These are phyloP conservation scores for Auxenochlorella pyrenoidosa DNA, from an alignment of 139 green algal species.

Conservation along the genomic window DNA sequence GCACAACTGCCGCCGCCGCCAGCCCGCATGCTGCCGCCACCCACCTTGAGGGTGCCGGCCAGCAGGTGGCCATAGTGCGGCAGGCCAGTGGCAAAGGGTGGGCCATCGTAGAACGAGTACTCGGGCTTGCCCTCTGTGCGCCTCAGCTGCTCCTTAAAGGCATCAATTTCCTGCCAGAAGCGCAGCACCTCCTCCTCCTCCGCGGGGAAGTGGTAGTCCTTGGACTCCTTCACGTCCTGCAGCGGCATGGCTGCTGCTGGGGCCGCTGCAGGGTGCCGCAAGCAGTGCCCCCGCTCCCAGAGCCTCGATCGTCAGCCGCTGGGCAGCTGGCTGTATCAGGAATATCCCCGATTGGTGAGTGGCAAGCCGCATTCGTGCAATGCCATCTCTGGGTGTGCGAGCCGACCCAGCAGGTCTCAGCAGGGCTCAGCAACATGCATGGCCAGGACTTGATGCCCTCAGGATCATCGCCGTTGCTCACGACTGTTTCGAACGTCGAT, in stretches of 20 bases:
- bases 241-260: slow-evolving; percentile 25
- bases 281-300: neutral
- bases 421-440: neutral
- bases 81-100: slow-evolving; percentile 98
- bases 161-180: slow-evolving; percentile 87
- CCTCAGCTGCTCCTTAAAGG: slow-evolving; percentile 90
- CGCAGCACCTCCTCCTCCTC: slow-evolving; percentile 87
- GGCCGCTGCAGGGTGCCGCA: neutral
- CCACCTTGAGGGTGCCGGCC: slow-evolving; percentile 97
- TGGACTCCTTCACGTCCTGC: slow-evolving; percentile 72
- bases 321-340: neutral
- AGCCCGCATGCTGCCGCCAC: neutral
- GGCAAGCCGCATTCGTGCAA: neutral
- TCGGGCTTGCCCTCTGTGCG: slow-evolving; percentile 89
- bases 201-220: slow-evolving; percentile 85
- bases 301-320: neutral
- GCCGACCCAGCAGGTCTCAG: neutral
- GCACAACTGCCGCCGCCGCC: neutral
- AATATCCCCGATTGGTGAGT: neutral
- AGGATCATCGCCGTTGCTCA: neutral
- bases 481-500: neutral
- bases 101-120: slow-evolving; percentile 99
- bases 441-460: neutral
- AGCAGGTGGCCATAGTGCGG: slow-evolving; percentile 99
- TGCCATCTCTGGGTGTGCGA: neutral